These are phyloP conservation scores for Aspergillus nanangensis DNA, from an alignment of 495 filamentous ascomycete species.

Conservation along the genomic window DNA sequence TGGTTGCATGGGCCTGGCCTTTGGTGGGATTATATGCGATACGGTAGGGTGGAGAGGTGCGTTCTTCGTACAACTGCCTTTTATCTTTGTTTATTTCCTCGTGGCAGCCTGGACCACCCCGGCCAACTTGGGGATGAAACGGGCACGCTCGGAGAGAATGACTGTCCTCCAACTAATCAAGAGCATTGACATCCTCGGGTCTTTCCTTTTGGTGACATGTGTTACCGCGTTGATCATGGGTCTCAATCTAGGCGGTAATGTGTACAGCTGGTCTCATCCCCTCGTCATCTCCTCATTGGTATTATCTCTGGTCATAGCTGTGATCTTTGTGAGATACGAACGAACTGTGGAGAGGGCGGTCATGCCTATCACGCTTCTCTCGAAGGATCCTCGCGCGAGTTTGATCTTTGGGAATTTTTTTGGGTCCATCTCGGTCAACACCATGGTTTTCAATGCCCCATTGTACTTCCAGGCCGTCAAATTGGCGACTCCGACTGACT, in stretches of 20 bases:
- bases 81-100: constrained; percentile 55
- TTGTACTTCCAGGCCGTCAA: constrained; percentile 80
- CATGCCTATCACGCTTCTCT: constrained; percentile 64
- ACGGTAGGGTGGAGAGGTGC: constrained; percentile 71
- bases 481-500: constrained; percentile 63
- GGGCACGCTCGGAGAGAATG: constrained; percentile 38
- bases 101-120: constrained; percentile 57
- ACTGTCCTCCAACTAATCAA: constrained; percentile 54
- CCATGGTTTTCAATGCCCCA: constrained; percentile 72
- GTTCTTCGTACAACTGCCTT: constrained; percentile 63
- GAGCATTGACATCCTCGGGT: constrained; percentile 65
- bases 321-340: constrained; percentile 61
- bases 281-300: constrained; percentile 60
- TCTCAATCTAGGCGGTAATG: constrained; percentile 73
- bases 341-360: constrained; percentile 57
- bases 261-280: constrained; percentile 68
- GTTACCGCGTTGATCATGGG: constrained; percentile 69
- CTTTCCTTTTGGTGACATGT: constrained; percentile 56
- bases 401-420: constrained; percentile 71
- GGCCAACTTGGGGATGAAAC: constrained; percentile 49
- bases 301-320: constrained; percentile 49
- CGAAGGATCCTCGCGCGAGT: constrained; percentile 54
- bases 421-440: constrained; percentile 57
- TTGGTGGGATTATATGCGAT: constrained; percentile 73
- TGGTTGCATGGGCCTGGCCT: constrained; percentile 61